phyloP scores from a whole-genome alignment of 495 filamentous ascomycete genomes.

The Daldinia grandis region DNA sequence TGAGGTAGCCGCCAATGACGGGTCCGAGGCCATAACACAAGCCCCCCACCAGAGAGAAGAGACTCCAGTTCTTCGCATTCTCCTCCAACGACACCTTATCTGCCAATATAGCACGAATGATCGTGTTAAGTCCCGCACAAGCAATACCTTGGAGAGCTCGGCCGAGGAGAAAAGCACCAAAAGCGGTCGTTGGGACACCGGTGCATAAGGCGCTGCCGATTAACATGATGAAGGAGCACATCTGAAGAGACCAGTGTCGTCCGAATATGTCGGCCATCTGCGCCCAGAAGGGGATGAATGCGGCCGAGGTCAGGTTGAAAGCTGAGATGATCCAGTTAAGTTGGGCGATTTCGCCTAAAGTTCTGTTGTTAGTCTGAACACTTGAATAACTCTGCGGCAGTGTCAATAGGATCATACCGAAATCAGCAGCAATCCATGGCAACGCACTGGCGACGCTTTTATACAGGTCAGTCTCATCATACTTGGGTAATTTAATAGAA shows the following conservation, averaged over 20 bases:
- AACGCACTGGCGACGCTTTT: conserved; percentile 61
- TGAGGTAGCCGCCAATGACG: conserved; percentile 57
- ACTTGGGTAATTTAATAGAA: too few species aligned
- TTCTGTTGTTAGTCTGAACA: conserved; percentile 12
- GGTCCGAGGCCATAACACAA: conserved; percentile 64
- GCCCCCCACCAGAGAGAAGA: conserved; percentile 62
- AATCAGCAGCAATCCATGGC: conserved; percentile 66
- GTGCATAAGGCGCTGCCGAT: conserved; percentile 62
- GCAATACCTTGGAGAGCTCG: conserved; percentile 66
- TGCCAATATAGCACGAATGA: conserved; percentile 63
- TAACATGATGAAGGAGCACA: conserved; percentile 58
- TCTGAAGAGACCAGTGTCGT: conserved; percentile 58
- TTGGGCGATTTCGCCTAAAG: conserved; percentile 60
- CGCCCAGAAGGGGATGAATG: conserved; percentile 69
- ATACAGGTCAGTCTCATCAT: conserved; percentile 5
- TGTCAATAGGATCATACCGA: conserved; percentile 51
- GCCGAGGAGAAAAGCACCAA: conserved; percentile 64
- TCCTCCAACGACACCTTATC: conserved; percentile 65
- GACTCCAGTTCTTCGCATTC: conserved; percentile 65
- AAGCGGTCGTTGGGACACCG: conserved; percentile 58
- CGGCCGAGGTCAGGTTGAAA: conserved; percentile 67
- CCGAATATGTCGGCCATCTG: conserved; percentile 69
- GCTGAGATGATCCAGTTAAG: conserved; percentile 71
- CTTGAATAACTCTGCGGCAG: background rate
- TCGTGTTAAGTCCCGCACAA: conserved; percentile 62